These are phyloP conservation scores for Plasmodium vivax DNA, from an alignment of 169 alveolate genomes.

Conservation along the genomic window DNA sequence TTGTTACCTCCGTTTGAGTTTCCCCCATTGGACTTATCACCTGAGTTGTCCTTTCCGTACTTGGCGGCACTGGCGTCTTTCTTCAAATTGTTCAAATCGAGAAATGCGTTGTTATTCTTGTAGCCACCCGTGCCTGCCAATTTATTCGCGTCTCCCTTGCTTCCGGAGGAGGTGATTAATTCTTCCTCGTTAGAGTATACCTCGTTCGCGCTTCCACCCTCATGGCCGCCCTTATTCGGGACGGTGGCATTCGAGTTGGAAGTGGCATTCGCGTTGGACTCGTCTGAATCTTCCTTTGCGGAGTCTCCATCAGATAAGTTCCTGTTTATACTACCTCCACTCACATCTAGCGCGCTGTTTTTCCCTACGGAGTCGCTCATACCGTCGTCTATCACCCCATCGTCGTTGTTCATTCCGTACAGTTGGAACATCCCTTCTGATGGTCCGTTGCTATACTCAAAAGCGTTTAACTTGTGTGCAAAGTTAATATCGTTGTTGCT, in stretches of 20 bases:
- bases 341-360: background rate
- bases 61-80: background rate
- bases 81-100: background rate
- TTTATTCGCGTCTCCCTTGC: background rate
- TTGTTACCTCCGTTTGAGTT: background rate
- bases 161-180: background rate
- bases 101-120: background rate
- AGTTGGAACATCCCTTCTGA: background rate
- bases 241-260: background rate
- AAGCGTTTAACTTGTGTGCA: constrained; percentile 3
- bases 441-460: background rate
- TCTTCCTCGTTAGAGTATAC: background rate
- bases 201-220: background rate
- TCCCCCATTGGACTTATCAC: background rate
- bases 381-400: background rate
- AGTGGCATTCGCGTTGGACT: background rate
- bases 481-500: background rate
- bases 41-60: background rate
- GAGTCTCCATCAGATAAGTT: constrained; percentile 10
- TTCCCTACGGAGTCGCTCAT: background rate
- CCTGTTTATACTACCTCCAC: background rate
- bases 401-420: background rate
- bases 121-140: background rate
- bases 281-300: background rate
- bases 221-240: background rate